phyloP scores from a whole-genome alignment of 2,329 filamentous ascomycete genomes.

The Trichoderma asperellum region DNA sequence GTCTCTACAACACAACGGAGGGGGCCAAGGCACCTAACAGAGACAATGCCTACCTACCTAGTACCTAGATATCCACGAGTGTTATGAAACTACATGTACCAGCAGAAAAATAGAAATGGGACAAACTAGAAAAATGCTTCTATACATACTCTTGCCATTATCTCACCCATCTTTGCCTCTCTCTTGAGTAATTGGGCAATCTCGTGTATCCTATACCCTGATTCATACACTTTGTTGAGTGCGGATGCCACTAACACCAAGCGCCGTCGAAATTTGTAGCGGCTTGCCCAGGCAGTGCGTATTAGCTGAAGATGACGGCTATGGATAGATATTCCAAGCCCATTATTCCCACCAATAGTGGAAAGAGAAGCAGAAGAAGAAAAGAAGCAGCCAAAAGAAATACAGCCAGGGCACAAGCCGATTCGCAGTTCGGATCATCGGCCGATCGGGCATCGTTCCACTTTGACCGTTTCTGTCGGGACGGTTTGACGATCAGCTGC shows the following conservation, averaged over 20 bases:
- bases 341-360: not conserved
- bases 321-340: not conserved
- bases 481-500: not conserved
- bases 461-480: not conserved
- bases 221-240: not conserved
- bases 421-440: not conserved
- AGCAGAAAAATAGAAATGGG: no score
- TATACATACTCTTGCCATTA: no score
- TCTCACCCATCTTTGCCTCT: not conserved
- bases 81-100: no score
- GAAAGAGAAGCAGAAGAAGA: not conserved
- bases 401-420: not conserved
- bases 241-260: not conserved
- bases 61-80: no score
- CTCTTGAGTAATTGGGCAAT: not conserved
- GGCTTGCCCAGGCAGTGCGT: not conserved
- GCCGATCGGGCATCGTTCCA: not conserved
- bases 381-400: not conserved
- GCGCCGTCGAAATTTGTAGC: no score
- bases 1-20: no score
- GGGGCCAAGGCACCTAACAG: no score
- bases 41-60: no score
- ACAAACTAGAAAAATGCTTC: no score
- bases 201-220: not conserved
- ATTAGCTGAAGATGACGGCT: not conserved